Percentiles rank a stretch among this genome's conserved stretches.
phyloP scores from a whole-genome alignment of 2,329 filamentous ascomycete species.

The Rutstroemia sydowiana region DNA sequence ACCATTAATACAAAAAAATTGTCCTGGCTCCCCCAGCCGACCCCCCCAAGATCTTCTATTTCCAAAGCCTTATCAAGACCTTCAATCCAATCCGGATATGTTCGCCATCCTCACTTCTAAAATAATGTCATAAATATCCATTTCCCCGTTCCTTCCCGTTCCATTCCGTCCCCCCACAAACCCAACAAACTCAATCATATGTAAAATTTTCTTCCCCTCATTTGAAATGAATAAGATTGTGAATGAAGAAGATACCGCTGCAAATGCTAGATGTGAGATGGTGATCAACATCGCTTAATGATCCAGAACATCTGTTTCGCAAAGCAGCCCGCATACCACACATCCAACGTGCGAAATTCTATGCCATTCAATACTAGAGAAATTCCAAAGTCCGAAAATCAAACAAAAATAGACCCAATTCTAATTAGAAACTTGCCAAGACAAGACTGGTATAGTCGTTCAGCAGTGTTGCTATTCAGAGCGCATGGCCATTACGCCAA shows the following conservation, averaged over 20 bases:
- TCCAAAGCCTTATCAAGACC: neutral
- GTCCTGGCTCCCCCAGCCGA: neutral
- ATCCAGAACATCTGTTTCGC: neutral
- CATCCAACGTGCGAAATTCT: neutral
- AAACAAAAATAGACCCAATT: neutral
- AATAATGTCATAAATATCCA: conserved; percentile 7
- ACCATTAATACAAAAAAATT: conserved; percentile 10
- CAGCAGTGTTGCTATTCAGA: neutral
- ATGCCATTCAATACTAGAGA: neutral
- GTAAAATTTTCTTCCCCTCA: neutral
- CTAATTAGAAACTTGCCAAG: neutral
- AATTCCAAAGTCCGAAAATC: neutral
- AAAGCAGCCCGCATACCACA: neutral
- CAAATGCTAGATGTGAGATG: neutral
- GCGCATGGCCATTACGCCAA: neutral
- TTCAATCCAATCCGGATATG: conserved; percentile 6
- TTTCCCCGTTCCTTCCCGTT: neutral
- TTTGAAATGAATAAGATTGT: neutral
- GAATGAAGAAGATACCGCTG: neutral
- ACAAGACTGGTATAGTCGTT: neutral
- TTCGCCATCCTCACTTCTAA: conserved; percentile 7
- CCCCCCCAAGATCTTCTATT: conserved; percentile 1
- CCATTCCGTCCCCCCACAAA: neutral
- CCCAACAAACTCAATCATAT: neutral
- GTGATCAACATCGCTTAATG: neutral